phyloP scores from a whole-genome alignment of 2,329 filamentous ascomycete species.

The Tolypocladium capitatum region DNA sequence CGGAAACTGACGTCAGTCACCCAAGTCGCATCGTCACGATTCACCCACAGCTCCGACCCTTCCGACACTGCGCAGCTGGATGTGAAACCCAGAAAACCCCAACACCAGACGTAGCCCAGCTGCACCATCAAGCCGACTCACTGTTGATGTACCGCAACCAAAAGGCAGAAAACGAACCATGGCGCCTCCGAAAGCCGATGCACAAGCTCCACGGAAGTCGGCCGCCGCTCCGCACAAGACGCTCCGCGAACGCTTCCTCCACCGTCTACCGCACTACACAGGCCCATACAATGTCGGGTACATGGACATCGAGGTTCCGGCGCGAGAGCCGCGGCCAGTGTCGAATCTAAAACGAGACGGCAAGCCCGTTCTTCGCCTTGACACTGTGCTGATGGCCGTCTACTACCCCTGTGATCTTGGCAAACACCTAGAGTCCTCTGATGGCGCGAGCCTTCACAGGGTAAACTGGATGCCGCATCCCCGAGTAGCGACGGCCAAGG shows the following conservation, averaged over 20 bases:
- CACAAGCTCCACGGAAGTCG: slow-evolving; percentile 4
- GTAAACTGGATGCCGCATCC: slow-evolving; percentile 51
- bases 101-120: not conserved
- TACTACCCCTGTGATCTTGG: slow-evolving; percentile 46
- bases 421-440: slow-evolving; percentile 7
- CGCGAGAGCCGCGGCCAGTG: slow-evolving; percentile 24
- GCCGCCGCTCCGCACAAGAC: slow-evolving; percentile 16
- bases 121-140: not conserved
- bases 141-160: not conserved
- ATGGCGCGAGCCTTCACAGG: slow-evolving; percentile 31
- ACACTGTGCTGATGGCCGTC: slow-evolving; percentile 50
- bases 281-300: slow-evolving; percentile 57
- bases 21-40: not conserved
- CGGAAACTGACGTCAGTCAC: not conserved
- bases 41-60: not conserved
- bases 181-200: not conserved
- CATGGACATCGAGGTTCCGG: slow-evolving; percentile 52
- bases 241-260: slow-evolving; percentile 24
- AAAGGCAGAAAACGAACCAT: not conserved
- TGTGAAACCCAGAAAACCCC: not conserved
- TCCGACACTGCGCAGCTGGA: no score
- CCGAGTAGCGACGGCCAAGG: slow-evolving; percentile 39
- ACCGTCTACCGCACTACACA: slow-evolving; percentile 44
- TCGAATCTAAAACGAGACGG: slow-evolving; percentile 26
- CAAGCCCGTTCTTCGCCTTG: slow-evolving; percentile 26